Percentiles rank a stretch among this genome's conserved stretches.
phyloP scores from a whole-genome alignment of 345 rosid genomes.

The Salix suchowensis region DNA sequence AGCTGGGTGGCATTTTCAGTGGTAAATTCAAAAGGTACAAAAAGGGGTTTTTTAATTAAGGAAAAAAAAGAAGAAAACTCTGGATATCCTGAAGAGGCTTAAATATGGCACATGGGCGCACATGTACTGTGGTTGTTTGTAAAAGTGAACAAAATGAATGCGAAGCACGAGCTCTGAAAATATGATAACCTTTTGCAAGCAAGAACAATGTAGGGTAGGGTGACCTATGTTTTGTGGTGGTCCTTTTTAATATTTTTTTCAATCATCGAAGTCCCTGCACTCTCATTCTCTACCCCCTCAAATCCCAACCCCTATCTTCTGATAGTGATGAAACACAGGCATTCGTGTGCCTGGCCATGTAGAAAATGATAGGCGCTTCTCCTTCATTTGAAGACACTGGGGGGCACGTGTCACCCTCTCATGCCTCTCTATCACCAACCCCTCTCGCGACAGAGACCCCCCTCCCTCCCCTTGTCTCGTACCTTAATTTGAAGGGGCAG shows the following conservation, averaged over 20 bases:
- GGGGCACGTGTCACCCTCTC: conserved; percentile 5
- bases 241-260: neutral
- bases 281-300: neutral
- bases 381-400: neutral
- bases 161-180: conserved; percentile 23
- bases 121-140: conserved; percentile 24
- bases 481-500: neutral
- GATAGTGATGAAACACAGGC: conserved; percentile 29
- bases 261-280: neutral
- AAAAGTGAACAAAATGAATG: conserved; percentile 31
- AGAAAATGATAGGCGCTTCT: conserved; percentile 12
- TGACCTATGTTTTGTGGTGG: conserved; percentile 1
- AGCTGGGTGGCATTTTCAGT: neutral
- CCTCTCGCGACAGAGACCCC: neutral
- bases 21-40: neutral
- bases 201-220: neutral
- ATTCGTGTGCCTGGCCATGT: conserved; percentile 28
- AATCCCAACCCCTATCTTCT: conserved; percentile 4
- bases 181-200: neutral
- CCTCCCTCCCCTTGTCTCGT: neutral
- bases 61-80: too few species aligned
- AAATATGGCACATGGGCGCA: conserved; percentile 44
- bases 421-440: neutral
- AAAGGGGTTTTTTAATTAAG: too few species aligned
- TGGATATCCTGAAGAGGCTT: neutral